phyloP scores from a whole-genome alignment of 768 basidiomycete genomes.

The Coprinopsis sp. region DNA sequence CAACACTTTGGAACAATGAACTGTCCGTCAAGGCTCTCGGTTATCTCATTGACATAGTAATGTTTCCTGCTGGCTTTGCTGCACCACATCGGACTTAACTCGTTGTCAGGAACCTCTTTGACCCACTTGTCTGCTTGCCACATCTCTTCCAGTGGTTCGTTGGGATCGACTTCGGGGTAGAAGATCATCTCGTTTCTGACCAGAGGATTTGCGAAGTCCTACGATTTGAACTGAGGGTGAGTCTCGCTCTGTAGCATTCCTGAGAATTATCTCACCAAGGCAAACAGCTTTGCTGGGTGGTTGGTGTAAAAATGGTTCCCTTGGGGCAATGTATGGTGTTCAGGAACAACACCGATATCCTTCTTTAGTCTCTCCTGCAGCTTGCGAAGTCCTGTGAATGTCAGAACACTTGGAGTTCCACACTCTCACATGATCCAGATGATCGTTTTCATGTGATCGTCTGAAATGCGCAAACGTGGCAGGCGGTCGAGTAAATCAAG shows the following conservation, averaged over 20 bases:
- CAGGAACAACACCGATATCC: not conserved
- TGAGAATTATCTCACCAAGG: slow-evolving; percentile 5
- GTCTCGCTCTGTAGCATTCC: not conserved
- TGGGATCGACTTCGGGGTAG: slow-evolving; percentile 21
- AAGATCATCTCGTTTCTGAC: slow-evolving; percentile 16
- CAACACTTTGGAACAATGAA: slow-evolving; percentile 18
- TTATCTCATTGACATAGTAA: slow-evolving; percentile 20
- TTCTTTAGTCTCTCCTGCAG: slow-evolving; percentile 1
- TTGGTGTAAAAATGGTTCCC: slow-evolving; percentile 10
- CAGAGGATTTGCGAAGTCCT: slow-evolving; percentile 26
- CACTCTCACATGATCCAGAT: slow-evolving; percentile 29
- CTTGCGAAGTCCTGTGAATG: slow-evolving; percentile 11
- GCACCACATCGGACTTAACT: slow-evolving; percentile 25
- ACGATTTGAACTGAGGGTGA: not conserved
- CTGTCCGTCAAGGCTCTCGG: slow-evolving; percentile 11
- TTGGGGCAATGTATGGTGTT: slow-evolving; percentile 1
- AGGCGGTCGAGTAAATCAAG: slow-evolving; percentile 28
- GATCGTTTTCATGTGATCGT: slow-evolving; percentile 25
- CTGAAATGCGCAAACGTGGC: slow-evolving; percentile 27
- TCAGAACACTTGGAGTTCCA: slow-evolving; percentile 25
- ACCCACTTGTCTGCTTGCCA: slow-evolving; percentile 26
- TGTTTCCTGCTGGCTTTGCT: slow-evolving; percentile 9
- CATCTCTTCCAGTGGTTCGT: slow-evolving; percentile 13
- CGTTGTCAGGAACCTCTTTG: slow-evolving; percentile 11
- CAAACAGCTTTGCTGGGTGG: slow-evolving; percentile 3